phyloP scores from a whole-genome alignment of 305 asterid genomes.

The Fraxinus nigra region DNA sequence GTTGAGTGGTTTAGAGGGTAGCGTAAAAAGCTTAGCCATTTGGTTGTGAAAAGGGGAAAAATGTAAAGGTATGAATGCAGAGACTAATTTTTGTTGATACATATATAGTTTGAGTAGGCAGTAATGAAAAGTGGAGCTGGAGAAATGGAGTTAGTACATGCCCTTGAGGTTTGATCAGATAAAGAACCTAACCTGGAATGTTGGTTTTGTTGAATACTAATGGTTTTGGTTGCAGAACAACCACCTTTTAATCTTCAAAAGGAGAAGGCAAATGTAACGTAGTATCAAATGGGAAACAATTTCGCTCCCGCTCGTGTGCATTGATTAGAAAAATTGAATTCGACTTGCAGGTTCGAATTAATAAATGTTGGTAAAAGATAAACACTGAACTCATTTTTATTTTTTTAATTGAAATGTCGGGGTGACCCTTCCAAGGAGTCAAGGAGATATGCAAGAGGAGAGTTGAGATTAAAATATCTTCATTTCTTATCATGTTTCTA shows the following conservation, averaged over 20 bases:
- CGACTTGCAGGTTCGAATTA: neutral
- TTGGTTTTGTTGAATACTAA: neutral
- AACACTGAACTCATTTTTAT: neutral
- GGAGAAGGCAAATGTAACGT: neutral
- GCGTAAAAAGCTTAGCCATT: slow-evolving; percentile 23
- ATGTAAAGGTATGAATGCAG: neutral
- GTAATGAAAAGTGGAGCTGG: neutral
- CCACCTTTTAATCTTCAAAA: neutral
- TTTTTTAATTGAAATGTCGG: neutral
- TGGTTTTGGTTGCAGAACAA: neutral
- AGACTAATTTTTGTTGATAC: slow-evolving; percentile 14
- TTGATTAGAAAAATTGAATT: neutral
- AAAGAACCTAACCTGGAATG: neutral
- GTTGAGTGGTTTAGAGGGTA: neutral
- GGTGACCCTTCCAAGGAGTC: neutral
- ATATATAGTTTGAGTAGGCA: slow-evolving; percentile 19
- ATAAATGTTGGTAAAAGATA: neutral
- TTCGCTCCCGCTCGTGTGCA: neutral
- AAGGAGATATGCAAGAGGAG: neutral
- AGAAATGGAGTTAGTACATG: neutral
- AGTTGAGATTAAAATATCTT: neutral
- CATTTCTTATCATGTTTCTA: neutral
- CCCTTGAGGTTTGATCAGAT: neutral
- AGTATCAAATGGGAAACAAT: neutral
- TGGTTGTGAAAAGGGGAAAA: neutral